Evolutionary conservation across 2,329 filamentous ascomycete genomes (phyloP).

Genomic region (Akanthomyces muscarius): DNA sequence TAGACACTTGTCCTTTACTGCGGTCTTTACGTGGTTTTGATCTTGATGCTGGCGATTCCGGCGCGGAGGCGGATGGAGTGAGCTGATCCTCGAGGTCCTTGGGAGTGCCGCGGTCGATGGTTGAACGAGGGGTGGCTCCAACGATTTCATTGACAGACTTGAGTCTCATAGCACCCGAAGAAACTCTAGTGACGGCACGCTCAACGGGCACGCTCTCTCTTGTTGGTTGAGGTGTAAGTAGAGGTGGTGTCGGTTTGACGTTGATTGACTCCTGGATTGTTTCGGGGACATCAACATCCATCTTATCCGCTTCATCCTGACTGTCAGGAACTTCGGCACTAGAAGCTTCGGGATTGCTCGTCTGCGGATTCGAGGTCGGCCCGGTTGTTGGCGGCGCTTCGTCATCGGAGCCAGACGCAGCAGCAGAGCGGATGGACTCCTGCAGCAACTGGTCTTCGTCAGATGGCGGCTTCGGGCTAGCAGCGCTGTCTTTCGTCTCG

Average conservation of each 20-base stretch:
- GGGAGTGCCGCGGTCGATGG: conserved; percentile 24
- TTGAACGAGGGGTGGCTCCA: conserved; percentile 48
- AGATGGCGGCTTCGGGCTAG: conserved; percentile 30
- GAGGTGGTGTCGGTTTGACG: conserved; percentile 15
- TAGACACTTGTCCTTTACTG: conserved; percentile 66
- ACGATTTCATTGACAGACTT: conserved; percentile 72
- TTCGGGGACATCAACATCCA: conserved; percentile 33
- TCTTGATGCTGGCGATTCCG: conserved; percentile 38
- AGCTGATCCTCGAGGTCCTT: conserved; percentile 33
- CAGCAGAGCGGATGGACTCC: conserved; percentile 36
- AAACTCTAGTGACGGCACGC: conserved; percentile 65
- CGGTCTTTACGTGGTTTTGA: conserved; percentile 48
- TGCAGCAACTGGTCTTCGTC: conserved; percentile 44
- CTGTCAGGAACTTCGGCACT: conserved; percentile 33
- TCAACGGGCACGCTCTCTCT: conserved; percentile 24
- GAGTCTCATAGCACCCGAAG: conserved; percentile 65
- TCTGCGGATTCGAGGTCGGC: background rate
- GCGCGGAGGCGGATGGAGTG: conserved; percentile 41
- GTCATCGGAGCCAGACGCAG: conserved; percentile 20
- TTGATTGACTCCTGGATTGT: background rate
- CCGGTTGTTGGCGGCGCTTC: conserved; percentile 4
- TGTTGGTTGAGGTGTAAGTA: conserved; percentile 19
- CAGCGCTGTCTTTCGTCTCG: conserved; percentile 28
- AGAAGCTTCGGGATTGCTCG: background rate
- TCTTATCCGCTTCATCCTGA: conserved; percentile 31